phyloP scores from a whole-genome alignment of 2,329 filamentous ascomycete genomes.

The Cladosporium sphaerospermum region DNA sequence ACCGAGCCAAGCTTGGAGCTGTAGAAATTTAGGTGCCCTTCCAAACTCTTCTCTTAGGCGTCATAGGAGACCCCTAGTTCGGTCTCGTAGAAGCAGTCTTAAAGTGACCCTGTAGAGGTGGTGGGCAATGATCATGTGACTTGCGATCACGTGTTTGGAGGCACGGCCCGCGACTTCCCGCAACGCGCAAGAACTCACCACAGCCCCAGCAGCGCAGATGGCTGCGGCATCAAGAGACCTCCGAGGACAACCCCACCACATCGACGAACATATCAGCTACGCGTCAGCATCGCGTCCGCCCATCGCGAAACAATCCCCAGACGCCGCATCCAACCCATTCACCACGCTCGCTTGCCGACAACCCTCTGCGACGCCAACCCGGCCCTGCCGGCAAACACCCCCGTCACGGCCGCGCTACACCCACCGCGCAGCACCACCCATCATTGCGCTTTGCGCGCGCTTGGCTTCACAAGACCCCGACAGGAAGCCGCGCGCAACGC shows the following conservation, averaged over 20 bases:
- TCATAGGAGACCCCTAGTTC: too few relatives aligned
- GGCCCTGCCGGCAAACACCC: not conserved
- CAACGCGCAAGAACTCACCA: too few relatives aligned
- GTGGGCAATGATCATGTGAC: too few relatives aligned
- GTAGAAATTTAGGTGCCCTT: too few relatives aligned
- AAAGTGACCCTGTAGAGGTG: too few relatives aligned
- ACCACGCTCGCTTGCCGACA: not conserved
- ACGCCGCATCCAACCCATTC: constrained; percentile 3
- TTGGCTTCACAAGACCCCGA: not conserved
- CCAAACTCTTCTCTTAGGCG: too few relatives aligned
- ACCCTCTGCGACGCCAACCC: not conserved
- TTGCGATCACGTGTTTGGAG: too few relatives aligned
- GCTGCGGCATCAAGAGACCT: not conserved
- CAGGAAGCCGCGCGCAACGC: not conserved
- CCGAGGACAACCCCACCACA: not conserved
- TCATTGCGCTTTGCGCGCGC: constrained; percentile 7
- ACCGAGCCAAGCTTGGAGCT: too few relatives aligned
- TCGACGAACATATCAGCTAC: not conserved
- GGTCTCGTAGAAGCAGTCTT: too few relatives aligned
- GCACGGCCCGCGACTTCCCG: too few relatives aligned
- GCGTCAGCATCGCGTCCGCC: constrained; percentile 10
- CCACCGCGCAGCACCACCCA: constrained; percentile 5
- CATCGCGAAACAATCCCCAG: constrained; percentile 7
- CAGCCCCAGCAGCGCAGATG: too few relatives aligned
- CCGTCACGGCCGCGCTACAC: constrained; percentile 6